A percentile compares a stretch with the other conserved stretches of the same genome.
These are phyloP conservation scores for Nakaseomyces delphensis DNA, from an alignment of 1,139 yeast species.

Conservation along the genomic window DNA sequence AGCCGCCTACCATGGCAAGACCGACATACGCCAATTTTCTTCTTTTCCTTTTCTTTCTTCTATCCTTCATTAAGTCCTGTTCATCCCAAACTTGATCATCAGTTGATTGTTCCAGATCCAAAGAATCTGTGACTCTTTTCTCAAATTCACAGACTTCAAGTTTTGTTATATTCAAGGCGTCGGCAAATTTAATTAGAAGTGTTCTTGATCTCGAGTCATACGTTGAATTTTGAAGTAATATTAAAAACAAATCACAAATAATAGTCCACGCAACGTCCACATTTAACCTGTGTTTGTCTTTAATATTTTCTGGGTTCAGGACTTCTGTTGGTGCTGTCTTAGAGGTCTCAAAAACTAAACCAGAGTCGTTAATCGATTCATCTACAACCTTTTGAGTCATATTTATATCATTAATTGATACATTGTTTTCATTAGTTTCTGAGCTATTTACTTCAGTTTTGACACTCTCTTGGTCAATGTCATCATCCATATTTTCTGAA, in stretches of 20 bases:
- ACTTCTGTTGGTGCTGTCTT: constrained; percentile 16
- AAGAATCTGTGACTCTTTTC: constrained; percentile 76
- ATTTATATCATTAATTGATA: no score
- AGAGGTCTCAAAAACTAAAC: not conserved
- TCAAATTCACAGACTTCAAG: constrained; percentile 83
- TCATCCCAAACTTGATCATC: constrained; percentile 74
- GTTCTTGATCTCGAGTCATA: constrained; percentile 88
- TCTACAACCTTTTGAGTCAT: not conserved
- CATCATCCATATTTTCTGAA: no score
- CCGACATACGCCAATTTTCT: constrained; percentile 83
- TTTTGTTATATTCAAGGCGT: constrained; percentile 45
- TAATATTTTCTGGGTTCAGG: constrained; percentile 33
- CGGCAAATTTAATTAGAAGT: constrained; percentile 58
- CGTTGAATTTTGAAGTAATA: constrained; percentile 71
- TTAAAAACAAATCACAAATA: constrained; percentile 77
- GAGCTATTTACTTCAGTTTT: no score
- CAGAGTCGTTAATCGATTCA: not conserved
- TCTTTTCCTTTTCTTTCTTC: constrained; percentile 55
- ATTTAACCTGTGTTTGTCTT: constrained; percentile 37
- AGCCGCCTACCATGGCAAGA: constrained; percentile 94
- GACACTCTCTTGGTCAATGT: no score
- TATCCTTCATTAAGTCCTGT: constrained; percentile 55
- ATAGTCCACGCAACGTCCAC: constrained; percentile 90
- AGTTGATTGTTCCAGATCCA: constrained; percentile 71
- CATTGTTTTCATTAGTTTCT: not conserved